A percentile compares a stretch with the other conserved stretches of the same genome.
phyloP scores from a whole-genome alignment of 2,329 filamentous ascomycete species.

The Karstenula rhodostoma region DNA sequence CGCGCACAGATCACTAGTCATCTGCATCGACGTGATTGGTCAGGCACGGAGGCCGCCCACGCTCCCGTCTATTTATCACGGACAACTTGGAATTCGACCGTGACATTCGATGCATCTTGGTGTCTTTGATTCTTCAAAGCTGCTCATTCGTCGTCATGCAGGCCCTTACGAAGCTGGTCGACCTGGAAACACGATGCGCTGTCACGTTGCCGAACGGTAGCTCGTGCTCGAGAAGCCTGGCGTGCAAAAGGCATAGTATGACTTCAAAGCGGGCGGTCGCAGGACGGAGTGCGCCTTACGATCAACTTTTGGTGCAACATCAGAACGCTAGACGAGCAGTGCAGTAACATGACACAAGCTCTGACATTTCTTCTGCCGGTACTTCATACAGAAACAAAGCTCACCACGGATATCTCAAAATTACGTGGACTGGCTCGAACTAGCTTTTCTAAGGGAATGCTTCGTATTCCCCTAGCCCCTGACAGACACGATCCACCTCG shows the following conservation, averaged over 20 bases:
- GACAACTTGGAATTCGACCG: background rate
- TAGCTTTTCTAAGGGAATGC: constrained; percentile 13
- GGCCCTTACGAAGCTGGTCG: constrained; percentile 59
- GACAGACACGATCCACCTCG: constrained; percentile 25
- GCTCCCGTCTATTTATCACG: background rate
- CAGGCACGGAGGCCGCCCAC: background rate
- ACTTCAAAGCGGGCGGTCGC: constrained; percentile 88
- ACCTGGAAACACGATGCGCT: constrained; percentile 93
- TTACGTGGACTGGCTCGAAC: background rate
- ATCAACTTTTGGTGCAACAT: constrained; percentile 76
- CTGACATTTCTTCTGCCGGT: background rate
- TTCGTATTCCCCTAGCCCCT: constrained; percentile 21
- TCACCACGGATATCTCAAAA: background rate
- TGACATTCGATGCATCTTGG: background rate
- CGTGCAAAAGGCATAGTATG: constrained; percentile 94
- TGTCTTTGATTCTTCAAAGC: background rate
- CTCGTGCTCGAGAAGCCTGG: constrained; percentile 85
- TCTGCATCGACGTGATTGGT: background rate
- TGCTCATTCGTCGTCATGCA: background rate
- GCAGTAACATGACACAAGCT: constrained; percentile 66
- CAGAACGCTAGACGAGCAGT: constrained; percentile 98
- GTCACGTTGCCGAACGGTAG: constrained; percentile 84
- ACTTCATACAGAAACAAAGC: background rate
- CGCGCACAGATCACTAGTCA: constrained; percentile 3
- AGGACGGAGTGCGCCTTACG: constrained; percentile 86